Base-by-base conservation (phyloP, 2,329 filamentous ascomycete species). In the Scedosporium boydii region DNA sequence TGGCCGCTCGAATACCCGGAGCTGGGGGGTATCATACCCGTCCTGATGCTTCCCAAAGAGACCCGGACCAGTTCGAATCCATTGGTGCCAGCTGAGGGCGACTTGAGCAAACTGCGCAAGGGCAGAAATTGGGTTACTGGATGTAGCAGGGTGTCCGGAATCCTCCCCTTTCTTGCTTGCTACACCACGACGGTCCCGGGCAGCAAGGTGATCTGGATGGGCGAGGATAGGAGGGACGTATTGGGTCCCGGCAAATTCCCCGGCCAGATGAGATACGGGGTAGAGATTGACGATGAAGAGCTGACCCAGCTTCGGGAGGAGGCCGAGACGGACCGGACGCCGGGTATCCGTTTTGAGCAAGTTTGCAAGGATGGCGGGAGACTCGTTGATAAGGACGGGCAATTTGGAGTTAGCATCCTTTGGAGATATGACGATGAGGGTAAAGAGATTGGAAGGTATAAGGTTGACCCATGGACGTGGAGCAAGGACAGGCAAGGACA, bases 211-310 rank as follows among this genome's bases (percentile, higher is more conserved):
- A 44, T 80, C 9, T 78, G 74, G 71, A 60, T 80, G 44, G 78
- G 78, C 16, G 74, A 77, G 63, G 73, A 77, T 62, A 70, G 78
- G 21, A 71, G 73, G 61, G 77, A 80, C 55, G 76, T 80, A 4
- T 66, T 81, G 3, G 76, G 78, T 1, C 68, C 73, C 4, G 69
- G 68, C 16, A 72, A 74, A 21, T 69, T 80, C 66, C 78, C 78
- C 10, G 75, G 73, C 1, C 70, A 72, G 42, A 68, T 68, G 65
- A 64, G 67, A 23, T 26, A 10, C 51, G 12, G 12, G 18, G 18
- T 12, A 7, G 14, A 55, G 51, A 55, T 27, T 23, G 14, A 21
- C 4, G 18, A 23, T 23, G 12, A 23, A 27, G 51, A 14, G 18
- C 18, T 27, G 18, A 10, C 18, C 3, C 18, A 23, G 21, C n/a